Evolutionary conservation across 305 asterid species (phyloP).

Genomic region (Fraxinus baroniana): DNA sequence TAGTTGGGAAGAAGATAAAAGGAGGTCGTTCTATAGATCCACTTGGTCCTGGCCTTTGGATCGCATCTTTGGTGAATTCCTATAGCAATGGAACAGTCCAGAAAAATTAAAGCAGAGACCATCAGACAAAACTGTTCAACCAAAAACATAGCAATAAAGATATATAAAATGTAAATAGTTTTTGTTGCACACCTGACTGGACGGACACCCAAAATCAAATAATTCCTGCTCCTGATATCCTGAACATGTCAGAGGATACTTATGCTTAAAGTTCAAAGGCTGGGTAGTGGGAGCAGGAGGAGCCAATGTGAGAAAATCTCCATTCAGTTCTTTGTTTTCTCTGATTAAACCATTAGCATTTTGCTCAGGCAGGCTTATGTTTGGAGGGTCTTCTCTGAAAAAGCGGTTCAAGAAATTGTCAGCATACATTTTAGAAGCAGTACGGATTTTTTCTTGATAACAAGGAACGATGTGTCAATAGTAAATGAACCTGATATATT

Average conservation of each 20-base stretch:
- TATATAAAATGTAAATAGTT: background rate
- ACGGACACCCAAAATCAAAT: slow-evolving; percentile 24
- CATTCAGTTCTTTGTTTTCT: slow-evolving; percentile 41
- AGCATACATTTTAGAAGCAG: slow-evolving; percentile 18
- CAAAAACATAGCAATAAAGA: background rate
- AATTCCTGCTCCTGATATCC: slow-evolving; percentile 23
- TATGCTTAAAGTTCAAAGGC: slow-evolving; percentile 22
- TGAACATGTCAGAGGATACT: slow-evolving; percentile 18
- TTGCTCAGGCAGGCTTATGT: slow-evolving; percentile 33
- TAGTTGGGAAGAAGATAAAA: slow-evolving; percentile 65
- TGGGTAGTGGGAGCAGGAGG: slow-evolving; percentile 55
- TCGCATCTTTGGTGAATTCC: slow-evolving; percentile 37
- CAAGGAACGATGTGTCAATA: background rate
- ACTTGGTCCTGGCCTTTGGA: slow-evolving; percentile 11
- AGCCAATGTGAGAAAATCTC: slow-evolving; percentile 71
- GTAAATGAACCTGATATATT: slow-evolving; percentile 41
- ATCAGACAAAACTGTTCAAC: background rate
- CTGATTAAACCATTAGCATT: slow-evolving; percentile 22
- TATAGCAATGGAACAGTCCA: slow-evolving; percentile 12
- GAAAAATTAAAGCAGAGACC: background rate
- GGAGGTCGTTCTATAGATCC: slow-evolving; percentile 26
- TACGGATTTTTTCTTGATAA: background rate
- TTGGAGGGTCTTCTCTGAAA: slow-evolving; percentile 53
- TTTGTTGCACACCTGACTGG: slow-evolving; percentile 40
- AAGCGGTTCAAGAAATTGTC: slow-evolving; percentile 9